A percentile compares a stretch with the other conserved stretches of the same genome.
Conservation (phyloP, 2,329 filamentous ascomycete species). For the Paraconiothyrium brasiliense region DNA sequence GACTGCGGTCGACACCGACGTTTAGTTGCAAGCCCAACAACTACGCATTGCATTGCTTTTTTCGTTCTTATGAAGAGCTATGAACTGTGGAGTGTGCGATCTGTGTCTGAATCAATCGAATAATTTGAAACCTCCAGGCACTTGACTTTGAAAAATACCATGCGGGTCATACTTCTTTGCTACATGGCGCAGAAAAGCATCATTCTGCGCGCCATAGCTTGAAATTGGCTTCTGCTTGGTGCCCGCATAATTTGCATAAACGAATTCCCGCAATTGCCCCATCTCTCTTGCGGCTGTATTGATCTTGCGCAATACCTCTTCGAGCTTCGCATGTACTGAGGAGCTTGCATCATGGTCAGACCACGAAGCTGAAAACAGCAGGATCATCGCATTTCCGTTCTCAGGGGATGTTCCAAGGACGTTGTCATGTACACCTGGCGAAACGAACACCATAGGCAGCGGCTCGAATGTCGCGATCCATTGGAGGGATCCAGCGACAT, state of each 20-base stretch:
- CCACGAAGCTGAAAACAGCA: conserved; percentile 6
- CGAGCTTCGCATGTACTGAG: neutral
- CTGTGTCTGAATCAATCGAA: neutral
- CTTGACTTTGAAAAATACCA: conserved; percentile 40
- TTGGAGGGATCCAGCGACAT: conserved; percentile 7
- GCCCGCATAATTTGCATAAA: conserved; percentile 33
- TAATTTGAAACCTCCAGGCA: conserved; percentile 42
- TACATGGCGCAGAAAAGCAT: conserved; percentile 26
- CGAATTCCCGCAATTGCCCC: conserved; percentile 1
- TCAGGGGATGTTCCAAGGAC: neutral
- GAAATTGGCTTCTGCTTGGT: conserved; percentile 40
- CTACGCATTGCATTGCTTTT: too few species aligned
- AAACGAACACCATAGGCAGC: neutral
- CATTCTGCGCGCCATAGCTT: conserved; percentile 33
- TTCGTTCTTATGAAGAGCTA: neutral
- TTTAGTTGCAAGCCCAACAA: too few species aligned
- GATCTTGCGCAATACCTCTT: neutral
- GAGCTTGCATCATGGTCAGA: neutral
- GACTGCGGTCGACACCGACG: too few species aligned
- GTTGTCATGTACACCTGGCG: neutral
- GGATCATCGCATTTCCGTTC: conserved; percentile 1
- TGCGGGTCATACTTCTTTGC: conserved; percentile 43
- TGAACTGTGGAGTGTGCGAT: neutral
- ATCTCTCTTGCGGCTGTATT: neutral
- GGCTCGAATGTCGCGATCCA: conserved; percentile 6